Percentiles rank a stretch among this genome's conserved stretches.
Conservation (phyloP, 768 basidiomycete genomes). For the Harrya chromipes region DNA sequence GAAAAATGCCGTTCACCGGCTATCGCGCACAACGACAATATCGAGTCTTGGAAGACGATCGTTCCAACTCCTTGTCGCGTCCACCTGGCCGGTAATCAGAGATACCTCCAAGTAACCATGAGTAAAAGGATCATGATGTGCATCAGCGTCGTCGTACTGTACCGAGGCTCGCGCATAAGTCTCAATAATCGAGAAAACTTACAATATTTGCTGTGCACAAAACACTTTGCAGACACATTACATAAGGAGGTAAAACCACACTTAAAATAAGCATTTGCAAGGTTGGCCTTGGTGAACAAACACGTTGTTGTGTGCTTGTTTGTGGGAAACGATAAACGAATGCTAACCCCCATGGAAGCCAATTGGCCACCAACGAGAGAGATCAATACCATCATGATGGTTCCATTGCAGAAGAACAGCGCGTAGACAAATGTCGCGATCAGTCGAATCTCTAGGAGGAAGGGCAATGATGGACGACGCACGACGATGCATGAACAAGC, state of each 20-base stretch:
- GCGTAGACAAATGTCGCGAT: constrained; percentile 11
- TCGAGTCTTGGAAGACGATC: constrained; percentile 15
- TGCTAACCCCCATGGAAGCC: constrained; percentile 18
- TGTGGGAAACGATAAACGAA: constrained; percentile 3
- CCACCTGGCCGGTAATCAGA: constrained; percentile 9
- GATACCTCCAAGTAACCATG: constrained; percentile 14
- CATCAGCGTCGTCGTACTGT: constrained; percentile 18
- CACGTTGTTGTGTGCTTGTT: constrained; percentile 13
- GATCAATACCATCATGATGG: constrained; percentile 9
- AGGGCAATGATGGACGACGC: neutral
- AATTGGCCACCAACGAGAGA: constrained; percentile 8
- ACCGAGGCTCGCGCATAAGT: neutral
- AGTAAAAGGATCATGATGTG: constrained; percentile 9
- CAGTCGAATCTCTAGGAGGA: neutral
- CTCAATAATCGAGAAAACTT: no score
- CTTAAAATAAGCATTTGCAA: constrained; percentile 17
- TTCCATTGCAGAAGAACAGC: constrained; percentile 7
- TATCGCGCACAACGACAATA: constrained; percentile 2
- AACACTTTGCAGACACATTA: neutral
- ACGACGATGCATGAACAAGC: constrained; percentile 19
- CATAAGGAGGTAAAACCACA: neutral
- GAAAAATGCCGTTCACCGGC: neutral
- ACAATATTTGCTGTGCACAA: no score
- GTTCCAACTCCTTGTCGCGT: neutral
- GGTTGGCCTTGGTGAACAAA: constrained; percentile 6